These are phyloP conservation scores for Domatiomyces globalis DNA, from an alignment of 2,329 filamentous ascomycete species.

Conservation along the genomic window DNA sequence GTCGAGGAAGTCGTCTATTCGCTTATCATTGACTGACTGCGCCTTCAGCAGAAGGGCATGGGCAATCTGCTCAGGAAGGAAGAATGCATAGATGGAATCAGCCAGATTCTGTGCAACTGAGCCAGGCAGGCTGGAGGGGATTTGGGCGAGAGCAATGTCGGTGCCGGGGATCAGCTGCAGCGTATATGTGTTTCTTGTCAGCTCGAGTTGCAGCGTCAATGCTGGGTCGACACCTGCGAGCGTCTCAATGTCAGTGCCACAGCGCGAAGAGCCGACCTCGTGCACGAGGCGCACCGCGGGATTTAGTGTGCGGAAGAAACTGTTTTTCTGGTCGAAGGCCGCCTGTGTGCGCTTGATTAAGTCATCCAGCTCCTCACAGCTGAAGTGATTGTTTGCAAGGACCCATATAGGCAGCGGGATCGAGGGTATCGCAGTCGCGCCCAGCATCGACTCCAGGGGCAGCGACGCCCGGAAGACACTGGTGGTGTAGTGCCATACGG, in stretches of 20 bases:
- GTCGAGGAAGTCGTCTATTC: slow-evolving; percentile 23
- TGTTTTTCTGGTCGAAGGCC: slow-evolving; percentile 53
- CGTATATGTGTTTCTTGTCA: slow-evolving; percentile 25
- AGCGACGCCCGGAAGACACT: slow-evolving; percentile 77
- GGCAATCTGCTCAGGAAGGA: slow-evolving; percentile 82
- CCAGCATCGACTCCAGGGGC: slow-evolving; percentile 71
- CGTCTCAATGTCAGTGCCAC: slow-evolving; percentile 18
- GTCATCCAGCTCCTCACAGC: slow-evolving; percentile 50
- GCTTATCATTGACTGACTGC: slow-evolving; percentile 20
- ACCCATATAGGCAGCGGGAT: slow-evolving; percentile 76
- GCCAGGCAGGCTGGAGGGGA: neutral
- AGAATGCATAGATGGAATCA: slow-evolving; percentile 60
- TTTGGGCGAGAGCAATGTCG: slow-evolving; percentile 5
- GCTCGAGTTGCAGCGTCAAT: slow-evolving; percentile 56
- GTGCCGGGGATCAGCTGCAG: slow-evolving; percentile 7
- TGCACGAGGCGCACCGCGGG: slow-evolving; percentile 37
- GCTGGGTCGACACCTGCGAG: slow-evolving; percentile 36
- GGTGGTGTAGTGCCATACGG: slow-evolving; percentile 93
- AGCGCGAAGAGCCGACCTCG: slow-evolving; percentile 1
- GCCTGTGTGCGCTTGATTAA: slow-evolving; percentile 71
- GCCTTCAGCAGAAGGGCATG: slow-evolving; percentile 43
- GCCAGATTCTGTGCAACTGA: slow-evolving; percentile 49
- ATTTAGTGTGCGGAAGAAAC: neutral
- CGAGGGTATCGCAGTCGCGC: slow-evolving; percentile 41
- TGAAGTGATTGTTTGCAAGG: slow-evolving; percentile 51